Evolutionary conservation across 495 filamentous ascomycete genomes (phyloP), one percentile per base, ranked within the genome.

Genomic region (Aspergillus bridgeri): DNA sequence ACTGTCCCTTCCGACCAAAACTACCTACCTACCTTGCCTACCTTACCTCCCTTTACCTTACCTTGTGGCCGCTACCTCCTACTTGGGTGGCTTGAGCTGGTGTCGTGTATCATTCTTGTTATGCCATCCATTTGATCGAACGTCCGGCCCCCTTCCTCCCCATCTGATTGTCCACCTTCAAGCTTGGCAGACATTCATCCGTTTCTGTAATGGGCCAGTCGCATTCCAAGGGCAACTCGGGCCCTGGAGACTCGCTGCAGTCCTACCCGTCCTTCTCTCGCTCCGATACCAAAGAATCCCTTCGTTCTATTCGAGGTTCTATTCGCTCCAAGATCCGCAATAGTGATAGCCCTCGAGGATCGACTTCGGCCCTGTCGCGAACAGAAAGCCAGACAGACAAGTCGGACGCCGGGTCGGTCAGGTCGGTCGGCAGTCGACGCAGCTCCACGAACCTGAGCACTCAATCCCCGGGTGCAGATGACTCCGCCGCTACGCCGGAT

Each of bases 201-300:
- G 65, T 69, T 71, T 65, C 68, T 62, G 77, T 59, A 51, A 98
- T 98, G 93, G 93, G 93, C 75, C 95, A 97, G 79, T 86, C 91
- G 79, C 81, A 85, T 71, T 98, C 93, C 69, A 96, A 94, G 77
- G 77, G 79, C 67, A 81, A 83, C 65, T 84, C 76, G 60, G 76
- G 77, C 66, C 73, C 72, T 60, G 71, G 75, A 58, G 83, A 86
- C 61, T 69, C 76, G 57, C 74, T 93, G 54, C 86, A 89, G 70
- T 87, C 89, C 23, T 94, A 91, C 73, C 90, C 93, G 38, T 96
- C 94, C 21, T 92, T 98, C 72, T 89, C 87, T 69, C 90, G 89
- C 68, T 89, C 93, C 21, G 94, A 98, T 71, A 98, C 94, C 42
- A 92, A 92, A 72, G 95, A 96, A 62, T 98, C 94, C 9, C 80